Evolutionary conservation across 108 stramenopile genomes (phyloP).

Genomic region (Fistulifera pelliculosa): DNA sequence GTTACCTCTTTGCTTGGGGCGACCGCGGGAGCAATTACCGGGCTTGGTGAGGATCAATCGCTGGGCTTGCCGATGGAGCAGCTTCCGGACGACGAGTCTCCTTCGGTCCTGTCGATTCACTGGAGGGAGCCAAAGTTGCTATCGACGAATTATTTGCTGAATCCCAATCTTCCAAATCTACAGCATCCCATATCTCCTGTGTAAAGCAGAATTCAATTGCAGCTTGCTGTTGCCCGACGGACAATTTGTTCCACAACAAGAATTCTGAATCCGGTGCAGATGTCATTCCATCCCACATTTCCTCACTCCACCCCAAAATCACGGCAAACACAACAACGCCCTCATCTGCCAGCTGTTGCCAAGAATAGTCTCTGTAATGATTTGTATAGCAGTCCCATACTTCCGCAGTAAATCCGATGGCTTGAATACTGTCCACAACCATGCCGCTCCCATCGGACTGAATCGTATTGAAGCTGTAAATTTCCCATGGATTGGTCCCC

Average conservation of each 20-base stretch:
- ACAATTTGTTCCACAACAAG: background rate
- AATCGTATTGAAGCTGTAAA: too few relatives aligned
- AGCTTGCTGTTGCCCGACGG: background rate
- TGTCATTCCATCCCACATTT: background rate
- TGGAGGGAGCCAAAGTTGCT: too few relatives aligned
- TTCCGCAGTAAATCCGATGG: constrained; percentile 23
- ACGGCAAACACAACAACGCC: constrained; percentile 1
- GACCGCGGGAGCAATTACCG: too few relatives aligned
- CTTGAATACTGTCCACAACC: too few relatives aligned
- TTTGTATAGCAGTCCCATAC: constrained; percentile 47
- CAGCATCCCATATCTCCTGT: constrained; percentile 2
- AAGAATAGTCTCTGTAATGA: constrained; percentile 27
- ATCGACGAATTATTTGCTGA: background rate
- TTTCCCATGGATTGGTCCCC: too few relatives aligned
- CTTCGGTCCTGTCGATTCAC: too few relatives aligned
- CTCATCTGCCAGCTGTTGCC: constrained; percentile 21
- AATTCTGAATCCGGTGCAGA: background rate
- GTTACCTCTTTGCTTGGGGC: too few relatives aligned
- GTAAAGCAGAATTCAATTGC: background rate
- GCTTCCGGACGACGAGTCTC: too few relatives aligned
- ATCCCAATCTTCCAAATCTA: background rate
- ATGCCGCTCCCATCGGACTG: too few relatives aligned
- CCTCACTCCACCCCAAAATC: background rate
- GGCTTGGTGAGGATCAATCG: too few relatives aligned
- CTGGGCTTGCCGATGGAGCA: too few relatives aligned